Percentiles rank a stretch among this genome's conserved stretches.
These are phyloP conservation scores for Malus fusca DNA, from an alignment of 306 rosid species.

Conservation along the genomic window DNA sequence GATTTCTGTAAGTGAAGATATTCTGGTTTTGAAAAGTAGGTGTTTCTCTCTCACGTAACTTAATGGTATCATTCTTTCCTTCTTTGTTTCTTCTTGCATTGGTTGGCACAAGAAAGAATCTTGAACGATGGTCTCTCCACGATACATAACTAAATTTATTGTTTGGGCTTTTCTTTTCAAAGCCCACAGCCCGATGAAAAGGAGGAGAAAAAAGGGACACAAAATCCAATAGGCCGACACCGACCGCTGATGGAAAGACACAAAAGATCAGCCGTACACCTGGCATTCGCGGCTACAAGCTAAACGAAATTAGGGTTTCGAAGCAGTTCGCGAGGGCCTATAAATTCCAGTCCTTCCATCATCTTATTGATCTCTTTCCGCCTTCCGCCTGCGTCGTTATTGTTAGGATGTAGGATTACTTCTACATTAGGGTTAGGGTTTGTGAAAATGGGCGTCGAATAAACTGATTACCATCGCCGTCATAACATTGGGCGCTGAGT, in stretches of 20 bases:
- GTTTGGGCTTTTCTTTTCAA: too few species aligned
- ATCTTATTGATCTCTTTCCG: background rate
- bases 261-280: too few species aligned
- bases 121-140: slow-evolving; percentile 15
- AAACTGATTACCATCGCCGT: slow-evolving; percentile 48
- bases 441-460: slow-evolving; percentile 25
- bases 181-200: too few species aligned
- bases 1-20: slow-evolving; percentile 11
- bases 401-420: too few species aligned
- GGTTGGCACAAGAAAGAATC: slow-evolving; percentile 19
- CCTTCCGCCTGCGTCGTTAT: background rate
- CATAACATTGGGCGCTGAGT: slow-evolving; percentile 31
- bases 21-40: slow-evolving; percentile 20
- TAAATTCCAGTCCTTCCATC: background rate
- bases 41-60: slow-evolving; percentile 23
- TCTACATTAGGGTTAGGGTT: background rate
- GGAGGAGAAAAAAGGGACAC: too few species aligned
- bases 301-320: slow-evolving; percentile 7
- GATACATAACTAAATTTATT: background rate
- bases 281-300: background rate
- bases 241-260: too few species aligned
- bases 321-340: background rate
- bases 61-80: slow-evolving; percentile 55
- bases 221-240: too few species aligned
- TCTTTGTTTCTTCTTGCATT: slow-evolving; percentile 18